Evolutionary conservation across 148 eudicot genomes (phyloP).

Genomic region (Dysphania ambrosioides): DNA sequence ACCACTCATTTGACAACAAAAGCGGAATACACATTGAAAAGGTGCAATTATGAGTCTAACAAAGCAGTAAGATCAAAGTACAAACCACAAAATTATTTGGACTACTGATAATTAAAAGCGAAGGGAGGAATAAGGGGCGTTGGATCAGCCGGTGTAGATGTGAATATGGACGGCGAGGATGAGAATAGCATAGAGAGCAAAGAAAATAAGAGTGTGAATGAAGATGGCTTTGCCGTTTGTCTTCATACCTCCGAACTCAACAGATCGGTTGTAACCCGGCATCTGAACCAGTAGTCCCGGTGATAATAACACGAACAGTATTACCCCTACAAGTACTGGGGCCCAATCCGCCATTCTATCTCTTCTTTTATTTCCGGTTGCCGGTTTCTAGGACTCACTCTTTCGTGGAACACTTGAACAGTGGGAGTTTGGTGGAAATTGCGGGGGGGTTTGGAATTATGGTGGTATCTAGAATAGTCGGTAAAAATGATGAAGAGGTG

Average conservation of each 20-base stretch:
- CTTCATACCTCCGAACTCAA: conserved; percentile 57
- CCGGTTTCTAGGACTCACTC: not conserved
- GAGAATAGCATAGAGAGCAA: conserved; percentile 41
- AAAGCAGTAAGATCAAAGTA: not conserved
- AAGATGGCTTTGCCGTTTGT: conserved; percentile 53
- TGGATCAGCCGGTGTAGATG: conserved; percentile 43
- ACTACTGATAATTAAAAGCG: not conserved
- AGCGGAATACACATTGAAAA: too few species aligned
- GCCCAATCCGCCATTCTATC: conserved; percentile 56
- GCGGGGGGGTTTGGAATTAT: not conserved
- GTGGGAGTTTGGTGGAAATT: too few species aligned
- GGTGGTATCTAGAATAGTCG: not conserved
- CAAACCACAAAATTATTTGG: too few species aligned
- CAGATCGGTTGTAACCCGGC: conserved; percentile 44
- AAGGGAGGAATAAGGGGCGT: not conserved
- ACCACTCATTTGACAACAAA: not conserved
- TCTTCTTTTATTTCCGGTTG: not conserved
- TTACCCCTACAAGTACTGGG: conserved; percentile 60
- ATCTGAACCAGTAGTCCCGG: conserved; percentile 59
- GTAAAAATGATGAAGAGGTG: not conserved
- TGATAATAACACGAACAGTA: conserved; percentile 46
- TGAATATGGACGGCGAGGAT: conserved; percentile 41
- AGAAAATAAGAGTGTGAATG: conserved; percentile 45
- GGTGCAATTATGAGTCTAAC: not conserved
- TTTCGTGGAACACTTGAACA: too few species aligned